Conservation (phyloP, 2,329 filamentous ascomycete species). For the Sarocladium brachiariae region DNA sequence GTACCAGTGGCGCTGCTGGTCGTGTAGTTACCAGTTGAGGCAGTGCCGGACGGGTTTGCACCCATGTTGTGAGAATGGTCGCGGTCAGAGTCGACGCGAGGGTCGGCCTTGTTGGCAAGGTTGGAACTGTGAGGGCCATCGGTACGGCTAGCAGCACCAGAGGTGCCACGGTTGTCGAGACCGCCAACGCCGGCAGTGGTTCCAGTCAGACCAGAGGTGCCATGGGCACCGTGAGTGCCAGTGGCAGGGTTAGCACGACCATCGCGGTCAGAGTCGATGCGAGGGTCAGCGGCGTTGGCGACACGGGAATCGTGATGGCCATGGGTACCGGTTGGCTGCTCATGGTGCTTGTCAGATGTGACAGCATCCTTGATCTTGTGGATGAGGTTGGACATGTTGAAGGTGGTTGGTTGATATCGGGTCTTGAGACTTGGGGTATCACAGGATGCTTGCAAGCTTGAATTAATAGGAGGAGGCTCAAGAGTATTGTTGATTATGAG, state of each 20-base stretch:
- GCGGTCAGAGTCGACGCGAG: constrained; percentile 47
- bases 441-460: neutral
- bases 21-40: constrained; percentile 16
- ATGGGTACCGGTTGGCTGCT: constrained; percentile 20
- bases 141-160: constrained; percentile 7
- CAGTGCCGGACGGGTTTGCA: constrained; percentile 18
- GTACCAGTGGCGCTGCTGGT: constrained; percentile 8
- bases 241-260: constrained; percentile 19
- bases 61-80: constrained; percentile 31
- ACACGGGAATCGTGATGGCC: constrained; percentile 13
- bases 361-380: constrained; percentile 55
- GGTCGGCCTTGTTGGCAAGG: constrained; percentile 44
- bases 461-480: neutral
- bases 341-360: constrained; percentile 28
- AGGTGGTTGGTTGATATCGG: constrained; percentile 14
- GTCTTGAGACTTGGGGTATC: neutral
- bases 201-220: constrained; percentile 14
- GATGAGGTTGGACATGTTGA: constrained; percentile 49
- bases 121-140: constrained; percentile 42
- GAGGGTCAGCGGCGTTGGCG: constrained; percentile 41
- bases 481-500: constrained; percentile 2
- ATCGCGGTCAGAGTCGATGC: constrained; percentile 40
- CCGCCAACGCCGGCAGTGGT: neutral
- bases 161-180: neutral
- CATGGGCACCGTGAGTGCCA: constrained; percentile 15